Evolutionary conservation across 305 asterid genomes (phyloP).

Genomic region (Ilex paraguariensis): DNA sequence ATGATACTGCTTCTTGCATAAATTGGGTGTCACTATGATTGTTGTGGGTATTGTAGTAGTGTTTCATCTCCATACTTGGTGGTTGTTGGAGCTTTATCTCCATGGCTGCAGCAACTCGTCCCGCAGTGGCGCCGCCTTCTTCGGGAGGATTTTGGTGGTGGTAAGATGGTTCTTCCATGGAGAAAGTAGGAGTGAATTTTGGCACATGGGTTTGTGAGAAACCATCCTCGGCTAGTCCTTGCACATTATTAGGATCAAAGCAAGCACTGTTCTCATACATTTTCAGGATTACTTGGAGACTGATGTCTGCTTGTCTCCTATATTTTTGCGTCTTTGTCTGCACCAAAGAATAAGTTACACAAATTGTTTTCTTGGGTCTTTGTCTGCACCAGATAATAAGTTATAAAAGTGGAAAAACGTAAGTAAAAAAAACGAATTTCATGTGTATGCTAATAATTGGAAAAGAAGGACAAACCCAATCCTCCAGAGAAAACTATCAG

Average conservation of each 20-base stretch:
- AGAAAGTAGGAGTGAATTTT: conserved; percentile 26
- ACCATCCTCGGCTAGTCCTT: conserved; percentile 41
- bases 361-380: no score
- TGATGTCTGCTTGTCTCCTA: background rate
- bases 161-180: conserved; percentile 36
- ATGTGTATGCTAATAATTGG: conserved; percentile 2
- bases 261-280: conserved; percentile 56
- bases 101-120: conserved; percentile 25
- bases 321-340: conserved; percentile 16
- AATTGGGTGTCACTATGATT: conserved; percentile 2
- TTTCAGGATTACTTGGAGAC: conserved; percentile 15
- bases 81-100: conserved; percentile 64
- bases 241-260: conserved; percentile 44
- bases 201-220: conserved; percentile 35
- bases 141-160: conserved; percentile 26
- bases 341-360: no score
- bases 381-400: no score
- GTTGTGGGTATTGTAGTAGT: conserved; percentile 27
- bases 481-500: background rate
- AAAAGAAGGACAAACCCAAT: background rate
- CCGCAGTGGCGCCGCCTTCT: conserved; percentile 1
- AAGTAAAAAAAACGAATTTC: background rate
- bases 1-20: conserved; percentile 24
- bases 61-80: conserved; percentile 38
- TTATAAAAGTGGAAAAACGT: background rate